Conservation (phyloP, 2,329 filamentous ascomycete species). For the Colletotrichum spaethianum region DNA sequence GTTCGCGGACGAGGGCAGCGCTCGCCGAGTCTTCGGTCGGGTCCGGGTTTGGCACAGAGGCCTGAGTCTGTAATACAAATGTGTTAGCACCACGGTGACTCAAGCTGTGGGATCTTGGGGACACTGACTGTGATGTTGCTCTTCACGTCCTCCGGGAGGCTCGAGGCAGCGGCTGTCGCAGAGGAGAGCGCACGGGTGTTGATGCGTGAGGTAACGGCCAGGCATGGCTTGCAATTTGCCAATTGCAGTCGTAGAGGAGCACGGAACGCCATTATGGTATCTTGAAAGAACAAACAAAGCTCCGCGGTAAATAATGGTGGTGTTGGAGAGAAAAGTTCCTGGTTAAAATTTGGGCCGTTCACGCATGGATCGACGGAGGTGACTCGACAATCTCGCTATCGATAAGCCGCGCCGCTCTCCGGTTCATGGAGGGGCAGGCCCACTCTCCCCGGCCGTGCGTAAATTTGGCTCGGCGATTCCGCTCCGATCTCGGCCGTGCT, state of each 20-base stretch:
- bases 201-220: constrained; percentile 46
- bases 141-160: constrained; percentile 51
- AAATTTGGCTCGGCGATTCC: not conserved
- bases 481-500: constrained; percentile 23
- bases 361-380: constrained; percentile 28
- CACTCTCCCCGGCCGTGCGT: constrained; percentile 1
- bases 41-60: constrained; percentile 75
- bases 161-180: constrained; percentile 54
- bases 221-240: constrained; percentile 45
- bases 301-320: constrained; percentile 9
- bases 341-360: constrained; percentile 36
- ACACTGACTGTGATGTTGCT: constrained; percentile 52
- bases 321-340: constrained; percentile 18
- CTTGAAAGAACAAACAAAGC: not conserved
- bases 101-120: not conserved
- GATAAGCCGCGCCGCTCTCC: constrained; percentile 27
- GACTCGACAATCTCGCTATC: constrained; percentile 35
- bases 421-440: constrained; percentile 2
- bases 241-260: constrained; percentile 56
- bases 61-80: constrained; percentile 47
- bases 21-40: constrained; percentile 82
- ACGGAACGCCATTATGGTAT: constrained; percentile 56
- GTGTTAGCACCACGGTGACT: not conserved
- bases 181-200: constrained; percentile 51
- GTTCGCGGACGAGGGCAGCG: constrained; percentile 79